Base-by-base conservation (phyloP, 495 filamentous ascomycete species). In the Sabuloglossum arenarium region DNA sequence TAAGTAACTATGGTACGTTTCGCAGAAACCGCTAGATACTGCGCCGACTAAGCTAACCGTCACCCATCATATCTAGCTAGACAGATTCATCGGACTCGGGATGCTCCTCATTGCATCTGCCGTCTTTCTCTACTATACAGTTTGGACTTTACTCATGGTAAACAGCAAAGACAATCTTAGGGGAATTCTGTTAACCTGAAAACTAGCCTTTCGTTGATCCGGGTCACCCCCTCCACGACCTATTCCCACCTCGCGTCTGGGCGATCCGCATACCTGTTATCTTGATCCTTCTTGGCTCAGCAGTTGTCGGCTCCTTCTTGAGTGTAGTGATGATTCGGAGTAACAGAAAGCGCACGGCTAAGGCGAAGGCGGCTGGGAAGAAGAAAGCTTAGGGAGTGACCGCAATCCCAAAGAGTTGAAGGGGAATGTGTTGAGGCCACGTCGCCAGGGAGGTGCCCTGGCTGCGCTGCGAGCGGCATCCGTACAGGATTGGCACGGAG, bases 81-180 rank as follows among this genome's bases (percentile, higher is more conserved):
- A 94, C 74, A 87, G 84, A 79, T 77, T 95, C 64, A 83, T 94
- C 61, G 91, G 93, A 72, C 79, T 93, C 75, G 85, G 81, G 75
- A 99, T 99, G 91, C 86, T 99, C 70, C 79, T 94, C 75, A 80
- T 82, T 75, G 88, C 91, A 66, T 84, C 88, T 61, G 80, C 83
- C 68, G 87, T 99, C 71, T 99, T 99, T 70, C 80, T 94, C 59
- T 99, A 99, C 77, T 99, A 99, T 71, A 93, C 88, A 19, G 79
- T 94, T 63, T 99, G 91, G 91, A 97, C 91, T 3, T 73, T 99
- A 56, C 76, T 96, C 55, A 96, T 99, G 85, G 91, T 95, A 77
- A 58, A 64, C 62, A 42, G 12, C 55, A 30, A 52, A 8, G 45
- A 2, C 11, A 51, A 6, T 12, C 11, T 29, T 3, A 27, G 5